These are phyloP conservation scores for Beauveria asiatica DNA, from an alignment of 2,329 filamentous ascomycete genomes.

Conservation along the genomic window DNA sequence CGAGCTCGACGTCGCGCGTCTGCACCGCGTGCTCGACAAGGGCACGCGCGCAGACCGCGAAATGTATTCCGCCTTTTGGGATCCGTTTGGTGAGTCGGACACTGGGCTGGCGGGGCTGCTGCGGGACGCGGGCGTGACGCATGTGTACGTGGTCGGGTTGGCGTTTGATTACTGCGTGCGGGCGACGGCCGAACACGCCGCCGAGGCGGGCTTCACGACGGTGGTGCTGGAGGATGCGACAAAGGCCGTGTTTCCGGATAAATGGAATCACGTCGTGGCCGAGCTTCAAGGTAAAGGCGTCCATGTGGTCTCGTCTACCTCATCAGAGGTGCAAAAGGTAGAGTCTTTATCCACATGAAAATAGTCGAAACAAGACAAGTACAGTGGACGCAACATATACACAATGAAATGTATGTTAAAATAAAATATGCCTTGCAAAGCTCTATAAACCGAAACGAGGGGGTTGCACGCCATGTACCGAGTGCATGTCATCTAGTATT, in stretches of 20 bases:
- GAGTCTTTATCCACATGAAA: not conserved
- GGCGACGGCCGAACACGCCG: slow-evolving; percentile 70
- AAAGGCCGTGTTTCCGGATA: slow-evolving; percentile 55
- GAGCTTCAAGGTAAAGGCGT: slow-evolving; percentile 54
- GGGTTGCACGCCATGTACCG: not conserved
- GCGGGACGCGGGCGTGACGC: slow-evolving; percentile 50
- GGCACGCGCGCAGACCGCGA: slow-evolving; percentile 67
- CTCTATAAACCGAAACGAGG: slow-evolving; percentile 1
- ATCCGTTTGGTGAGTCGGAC: slow-evolving; percentile 61
- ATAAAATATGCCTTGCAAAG: not conserved
- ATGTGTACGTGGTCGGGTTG: slow-evolving; percentile 80
- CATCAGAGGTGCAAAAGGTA: slow-evolving; percentile 47
- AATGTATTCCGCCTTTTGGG: slow-evolving; percentile 90
- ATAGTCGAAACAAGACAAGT: not conserved
- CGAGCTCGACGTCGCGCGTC: slow-evolving; percentile 51
- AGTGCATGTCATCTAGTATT: not conserved
- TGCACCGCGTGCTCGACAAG: slow-evolving; percentile 70
- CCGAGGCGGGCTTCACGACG: slow-evolving; percentile 64
- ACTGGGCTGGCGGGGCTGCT: slow-evolving; percentile 56
- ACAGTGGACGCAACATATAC: not conserved
- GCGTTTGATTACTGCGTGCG: slow-evolving; percentile 88
- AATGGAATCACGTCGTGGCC: slow-evolving; percentile 46
- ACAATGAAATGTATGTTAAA: not conserved
- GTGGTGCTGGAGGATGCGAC: slow-evolving; percentile 74
- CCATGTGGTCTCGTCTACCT: slow-evolving; percentile 48